Base-by-base conservation (phyloP, 257 asterid species). In the Solanum habrochaites region DNA sequence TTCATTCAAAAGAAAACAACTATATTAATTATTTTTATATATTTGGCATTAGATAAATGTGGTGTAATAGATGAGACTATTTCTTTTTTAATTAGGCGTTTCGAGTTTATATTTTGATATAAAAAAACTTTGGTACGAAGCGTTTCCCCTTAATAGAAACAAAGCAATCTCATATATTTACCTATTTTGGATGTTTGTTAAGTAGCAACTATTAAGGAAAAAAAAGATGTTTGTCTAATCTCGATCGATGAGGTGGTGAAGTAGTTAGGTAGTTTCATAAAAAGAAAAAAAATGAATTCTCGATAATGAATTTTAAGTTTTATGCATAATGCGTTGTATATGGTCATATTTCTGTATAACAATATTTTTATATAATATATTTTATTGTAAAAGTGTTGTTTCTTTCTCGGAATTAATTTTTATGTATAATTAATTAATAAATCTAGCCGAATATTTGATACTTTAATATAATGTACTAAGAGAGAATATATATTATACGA, bases 1-100 rank as follows among this genome's bases (percentile, higher is more conserved):
- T 91, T 93, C 90, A 74, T 85, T 39, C 85, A 78, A 91, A 92
- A 86, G 93, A 77, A 90, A 93, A 72, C 70, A 35, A 85, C 29
- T 31, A 18, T 6, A 8, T 10, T 45, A 12, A 40, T 20, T 69
- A 74, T 60, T 42, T 42, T 77, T 86, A 40, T 77, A 18, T 56
- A 18, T 52, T 52, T 60, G 35, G 14, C 80, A 39, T 40, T 52
- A 52, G 20, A 3, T 16, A 23, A 52, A 52, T 18, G 4, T 52
- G 9, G 11, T 18, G 4, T 10, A 7, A 3, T 4, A 0, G 10
- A 52, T 52, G 4, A 56, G n/a, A 56, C 0, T 56, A 10, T 0
- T 18, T 56, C 4, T 56, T 56, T 56, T 4, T 56, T 56, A 56
- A 7, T 7, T 0, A 56, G 0, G 7, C 2, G 2, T 56, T 9